These are phyloP conservation scores for Arabidopsis thaliana DNA, from an alignment of 345 rosid genomes.

Conservation along the genomic window TAIR10.1 NC_003070.9:24616501-24617000, in stretches of 20 bases:
- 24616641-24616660: constrained; percentile 58
- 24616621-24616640: constrained; percentile 36
- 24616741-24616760: constrained; percentile 8
- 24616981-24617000: no score
- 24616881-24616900: no score
- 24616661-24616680: constrained; percentile 68
- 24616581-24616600: constrained; percentile 69
- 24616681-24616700: constrained; percentile 61
- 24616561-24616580: constrained; percentile 51
- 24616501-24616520: constrained; percentile 57
- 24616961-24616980: no score
- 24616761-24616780: constrained; percentile 5
- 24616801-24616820: neutral
- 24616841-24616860: neutral
- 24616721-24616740: constrained; percentile 54
- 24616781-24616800: neutral
- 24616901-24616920: no score
- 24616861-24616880: neutral
- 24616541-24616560: constrained; percentile 43
- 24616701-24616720: constrained; percentile 66
- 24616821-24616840: neutral
- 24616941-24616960: neutral
- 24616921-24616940: neutral
- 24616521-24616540: constrained; percentile 74
- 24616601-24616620: constrained; percentile 51